Base-by-base conservation (phyloP, 2,329 filamentous ascomycete genomes). In the Verticillium tricorpus region DNA sequence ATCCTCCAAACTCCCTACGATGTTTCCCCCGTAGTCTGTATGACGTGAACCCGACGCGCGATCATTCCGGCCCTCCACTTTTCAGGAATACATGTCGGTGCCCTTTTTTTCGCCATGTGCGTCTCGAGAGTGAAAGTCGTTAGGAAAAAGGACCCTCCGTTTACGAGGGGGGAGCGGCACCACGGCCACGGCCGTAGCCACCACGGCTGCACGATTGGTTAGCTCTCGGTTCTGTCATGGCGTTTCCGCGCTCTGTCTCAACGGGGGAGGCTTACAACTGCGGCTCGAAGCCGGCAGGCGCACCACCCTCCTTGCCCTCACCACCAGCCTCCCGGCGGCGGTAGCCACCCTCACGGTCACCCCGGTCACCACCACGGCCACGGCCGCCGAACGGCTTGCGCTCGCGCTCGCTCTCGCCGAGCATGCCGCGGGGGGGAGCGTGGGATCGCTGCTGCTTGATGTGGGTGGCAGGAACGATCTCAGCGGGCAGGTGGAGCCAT, bases 391-490 rank as follows among this genome's bases (percentile, higher is more conserved):
- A 92, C 71, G 90, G 89, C 82, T 92, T 89, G 77, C 89, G 87
- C 85, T 95, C 92, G 82, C 85, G 85, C 78, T 89, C 86, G 68
- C 85, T 82, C 78, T 96, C 93, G 74, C 93, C 93, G 85, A 98
- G 89, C 95, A 99, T 98, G 78, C 95, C 95, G 77, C 95, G 93
- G 77, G 95, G 94, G 81, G 94, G 94, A 84, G 93, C 93, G 83
- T 97, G 93, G 75, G 92, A 95, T 82, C 95, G 92, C 88, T 97
- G 93, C 87, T 97, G 93, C 92, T 99, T 99, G 86, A 99, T 98
- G 90, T 99, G 95, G 76, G 95, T 99, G 76, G 96, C 93, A 73
- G 95, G 95, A 72, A 99, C 95, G 78, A 99, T 97, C 89, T 99
- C 95, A 79, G 95, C 93, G 76, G 95, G 95, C 75, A 99, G 91